Percentiles rank a stretch among this genome's conserved stretches.
Conservation (phyloP, 2,329 filamentous ascomycete genomes). For the Fusarium sambucinum region DNA sequence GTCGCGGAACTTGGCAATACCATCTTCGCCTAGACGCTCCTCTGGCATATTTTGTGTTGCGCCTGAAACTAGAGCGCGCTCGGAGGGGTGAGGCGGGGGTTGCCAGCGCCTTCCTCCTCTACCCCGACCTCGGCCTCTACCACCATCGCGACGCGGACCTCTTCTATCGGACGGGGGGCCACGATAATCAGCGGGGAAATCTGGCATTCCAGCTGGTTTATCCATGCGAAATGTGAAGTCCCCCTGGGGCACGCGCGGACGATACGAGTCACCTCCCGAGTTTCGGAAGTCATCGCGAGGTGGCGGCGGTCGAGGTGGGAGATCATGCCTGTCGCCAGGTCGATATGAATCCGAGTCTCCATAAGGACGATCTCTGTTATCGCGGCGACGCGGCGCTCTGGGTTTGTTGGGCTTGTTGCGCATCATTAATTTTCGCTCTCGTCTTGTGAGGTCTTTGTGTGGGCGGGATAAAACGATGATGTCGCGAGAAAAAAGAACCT, state of each 20-base stretch:
- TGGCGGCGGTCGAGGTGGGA: conserved; percentile 33
- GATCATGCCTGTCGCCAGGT: conserved; percentile 44
- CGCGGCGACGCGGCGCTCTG: conserved; percentile 36
- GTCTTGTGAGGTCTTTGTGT: conserved; percentile 4
- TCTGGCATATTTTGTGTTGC: conserved; percentile 57
- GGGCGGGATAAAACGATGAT: conserved; percentile 19
- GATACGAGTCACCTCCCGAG: conserved; percentile 46
- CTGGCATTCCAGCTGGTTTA: conserved; percentile 62
- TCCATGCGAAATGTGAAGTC: conserved; percentile 70
- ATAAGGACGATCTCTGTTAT: conserved; percentile 32
- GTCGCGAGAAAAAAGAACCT: conserved; percentile 40
- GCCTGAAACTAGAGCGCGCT: conserved; percentile 63
- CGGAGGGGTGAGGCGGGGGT: conserved; percentile 58
- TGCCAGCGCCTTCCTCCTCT: conserved; percentile 52
- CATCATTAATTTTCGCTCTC: background rate
- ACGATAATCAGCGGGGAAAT: conserved; percentile 45
- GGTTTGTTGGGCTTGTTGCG: conserved; percentile 17
- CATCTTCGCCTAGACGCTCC: conserved; percentile 61
- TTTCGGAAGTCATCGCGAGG: conserved; percentile 41
- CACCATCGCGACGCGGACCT: conserved; percentile 43
- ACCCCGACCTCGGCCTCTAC: conserved; percentile 43
- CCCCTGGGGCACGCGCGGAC: conserved; percentile 54
- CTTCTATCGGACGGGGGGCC: conserved; percentile 37
- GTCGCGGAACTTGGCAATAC: conserved; percentile 64
- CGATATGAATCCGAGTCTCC: conserved; percentile 50